phyloP scores from a whole-genome alignment of 495 filamentous ascomycete species.

The Neurospora tetraspora region DNA sequence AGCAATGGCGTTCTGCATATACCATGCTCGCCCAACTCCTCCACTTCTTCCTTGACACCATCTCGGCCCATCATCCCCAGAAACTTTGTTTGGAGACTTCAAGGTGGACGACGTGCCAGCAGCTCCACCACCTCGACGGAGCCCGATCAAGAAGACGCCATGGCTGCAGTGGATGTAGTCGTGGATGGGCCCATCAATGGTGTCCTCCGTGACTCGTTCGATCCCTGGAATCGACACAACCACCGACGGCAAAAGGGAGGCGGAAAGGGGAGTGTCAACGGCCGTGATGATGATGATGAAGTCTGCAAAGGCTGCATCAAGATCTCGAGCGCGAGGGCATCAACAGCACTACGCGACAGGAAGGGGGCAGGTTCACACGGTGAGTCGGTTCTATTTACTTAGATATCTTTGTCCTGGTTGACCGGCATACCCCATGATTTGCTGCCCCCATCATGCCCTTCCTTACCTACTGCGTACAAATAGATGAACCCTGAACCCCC shows the following conservation, averaged over 20 bases:
- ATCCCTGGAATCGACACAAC: slow-evolving; percentile 17
- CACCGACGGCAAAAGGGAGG: background rate
- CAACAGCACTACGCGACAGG: background rate
- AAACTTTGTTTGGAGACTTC: slow-evolving; percentile 22
- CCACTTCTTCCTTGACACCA: background rate
- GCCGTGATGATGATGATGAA: slow-evolving; percentile 6
- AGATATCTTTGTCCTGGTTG: background rate
- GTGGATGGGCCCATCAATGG: background rate
- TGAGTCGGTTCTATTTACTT: slow-evolving; percentile 7
- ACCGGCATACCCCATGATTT: background rate
- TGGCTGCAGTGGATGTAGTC: slow-evolving; percentile 21
- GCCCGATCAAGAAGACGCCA: background rate
- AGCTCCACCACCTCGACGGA: slow-evolving; percentile 4
- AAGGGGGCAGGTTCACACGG: slow-evolving; percentile 5
- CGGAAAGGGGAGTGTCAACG: background rate
- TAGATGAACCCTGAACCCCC: background rate
- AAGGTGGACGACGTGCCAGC: slow-evolving; percentile 12
- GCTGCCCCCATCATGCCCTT: background rate
- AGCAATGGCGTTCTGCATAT: background rate
- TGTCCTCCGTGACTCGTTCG: slow-evolving; percentile 17
- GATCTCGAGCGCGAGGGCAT: slow-evolving; percentile 17
- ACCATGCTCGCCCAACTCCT: slow-evolving; percentile 7
- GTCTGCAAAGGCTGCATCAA: slow-evolving; percentile 23
- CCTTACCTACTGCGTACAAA: no score
- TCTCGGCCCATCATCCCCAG: background rate